Evolutionary conservation across 805 yeast species (phyloP).

Genomic region (Wickerhamomyces bisporus): DNA sequence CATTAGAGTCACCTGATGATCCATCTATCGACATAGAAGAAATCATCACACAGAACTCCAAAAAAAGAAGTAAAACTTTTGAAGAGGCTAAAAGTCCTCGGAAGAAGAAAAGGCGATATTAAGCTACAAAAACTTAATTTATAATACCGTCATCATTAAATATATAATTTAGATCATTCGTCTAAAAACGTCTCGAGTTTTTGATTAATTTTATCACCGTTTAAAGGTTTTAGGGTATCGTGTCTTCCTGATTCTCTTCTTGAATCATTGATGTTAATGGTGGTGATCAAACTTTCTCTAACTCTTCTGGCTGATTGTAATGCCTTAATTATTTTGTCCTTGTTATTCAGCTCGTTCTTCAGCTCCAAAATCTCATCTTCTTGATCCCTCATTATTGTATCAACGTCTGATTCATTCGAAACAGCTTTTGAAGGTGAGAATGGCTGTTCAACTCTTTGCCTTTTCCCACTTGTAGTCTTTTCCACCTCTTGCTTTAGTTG

Average conservation of each 20-base stretch:
- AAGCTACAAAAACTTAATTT: background rate
- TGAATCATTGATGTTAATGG: constrained; percentile 18
- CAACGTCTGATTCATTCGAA: constrained; percentile 16
- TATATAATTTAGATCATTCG: too few species aligned
- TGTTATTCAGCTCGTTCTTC: constrained; percentile 56
- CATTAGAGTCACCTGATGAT: background rate
- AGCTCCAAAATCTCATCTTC: constrained; percentile 66
- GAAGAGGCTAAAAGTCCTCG: too few species aligned
- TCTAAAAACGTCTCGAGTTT: background rate
- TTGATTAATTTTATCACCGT: constrained; percentile 10
- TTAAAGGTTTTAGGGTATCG: constrained; percentile 18
- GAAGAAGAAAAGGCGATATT: background rate
- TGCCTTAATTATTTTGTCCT: constrained; percentile 75
- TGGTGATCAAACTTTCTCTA: constrained; percentile 33
- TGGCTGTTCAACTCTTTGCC: background rate
- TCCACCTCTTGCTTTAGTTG: constrained; percentile 32
- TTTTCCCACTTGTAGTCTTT: constrained; percentile 2
- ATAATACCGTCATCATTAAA: too few species aligned
- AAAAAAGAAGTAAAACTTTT: background rate
- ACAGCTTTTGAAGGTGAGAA: constrained; percentile 12
- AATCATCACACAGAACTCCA: background rate
- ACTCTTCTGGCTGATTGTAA: constrained; percentile 60
- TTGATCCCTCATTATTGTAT: constrained; percentile 44
- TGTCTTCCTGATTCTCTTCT: constrained; percentile 17
- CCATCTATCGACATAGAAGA: background rate